Percentiles rank a stretch among this genome's conserved stretches.
phyloP scores from a whole-genome alignment of 352 stramenopile genomes.

The Plasmopara viticola region DNA sequence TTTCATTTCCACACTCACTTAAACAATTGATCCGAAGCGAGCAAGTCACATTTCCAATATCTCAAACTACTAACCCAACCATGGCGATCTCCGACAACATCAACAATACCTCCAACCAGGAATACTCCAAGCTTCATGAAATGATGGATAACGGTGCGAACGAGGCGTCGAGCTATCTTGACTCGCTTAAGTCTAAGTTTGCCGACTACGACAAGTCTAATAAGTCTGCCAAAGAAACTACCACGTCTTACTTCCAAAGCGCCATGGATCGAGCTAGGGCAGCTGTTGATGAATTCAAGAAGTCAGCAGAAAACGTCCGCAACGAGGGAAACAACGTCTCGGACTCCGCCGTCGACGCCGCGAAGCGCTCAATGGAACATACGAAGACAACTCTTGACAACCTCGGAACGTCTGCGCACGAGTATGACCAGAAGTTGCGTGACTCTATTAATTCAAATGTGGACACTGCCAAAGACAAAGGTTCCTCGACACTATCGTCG shows the following conservation, averaged over 20 bases:
- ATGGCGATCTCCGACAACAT: conserved; percentile 26
- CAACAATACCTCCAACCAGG: conserved; percentile 24
- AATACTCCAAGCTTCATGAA: conserved; percentile 32
- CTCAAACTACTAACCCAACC: conserved; percentile 1
- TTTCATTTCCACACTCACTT: too few species aligned
- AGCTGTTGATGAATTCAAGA: conserved; percentile 21
- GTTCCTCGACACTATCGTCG: conserved; percentile 13
- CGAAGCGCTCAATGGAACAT: conserved; percentile 30
- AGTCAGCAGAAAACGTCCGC: conserved; percentile 16
- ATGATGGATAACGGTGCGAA: conserved; percentile 25
- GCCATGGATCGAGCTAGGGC: conserved; percentile 26
- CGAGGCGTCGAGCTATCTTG: conserved; percentile 27
- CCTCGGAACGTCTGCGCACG: conserved; percentile 18
- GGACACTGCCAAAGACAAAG: conserved; percentile 21
- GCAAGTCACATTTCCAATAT: too few species aligned
- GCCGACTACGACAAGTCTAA: conserved; percentile 36
- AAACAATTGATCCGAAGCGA: too few species aligned
- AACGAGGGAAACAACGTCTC: conserved; percentile 19
- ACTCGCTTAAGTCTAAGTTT: conserved; percentile 35
- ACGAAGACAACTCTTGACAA: conserved; percentile 19
- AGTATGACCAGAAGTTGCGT: conserved; percentile 16
- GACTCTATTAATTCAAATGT: conserved; percentile 16
- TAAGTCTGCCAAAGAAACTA: conserved; percentile 27
- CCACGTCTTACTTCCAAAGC: conserved; percentile 30
- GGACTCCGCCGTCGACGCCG: conserved; percentile 14